These are phyloP conservation scores for Solanum lycopersicoides DNA, from an alignment of 257 asterid species.

Conservation along the genomic window DNA sequence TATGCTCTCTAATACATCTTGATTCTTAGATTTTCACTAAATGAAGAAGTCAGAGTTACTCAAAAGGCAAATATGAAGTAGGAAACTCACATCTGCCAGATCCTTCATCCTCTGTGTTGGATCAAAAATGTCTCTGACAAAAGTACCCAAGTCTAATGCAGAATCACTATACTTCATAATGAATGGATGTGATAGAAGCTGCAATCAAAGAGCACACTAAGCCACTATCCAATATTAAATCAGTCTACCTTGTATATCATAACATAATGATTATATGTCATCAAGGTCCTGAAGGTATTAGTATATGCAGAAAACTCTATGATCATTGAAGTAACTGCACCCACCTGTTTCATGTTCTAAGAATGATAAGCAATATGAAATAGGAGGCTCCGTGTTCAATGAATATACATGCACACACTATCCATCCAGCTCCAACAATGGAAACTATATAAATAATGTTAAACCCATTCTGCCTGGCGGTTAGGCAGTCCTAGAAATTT, in stretches of 20 bases:
- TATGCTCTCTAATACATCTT: neutral
- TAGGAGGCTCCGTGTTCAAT: neutral
- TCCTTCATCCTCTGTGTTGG: slow-evolving; percentile 89
- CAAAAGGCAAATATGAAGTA: neutral
- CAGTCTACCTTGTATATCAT: neutral
- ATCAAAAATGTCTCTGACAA: slow-evolving; percentile 75
- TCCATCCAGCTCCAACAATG: neutral
- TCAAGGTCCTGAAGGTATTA: neutral
- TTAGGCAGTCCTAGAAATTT: neutral
- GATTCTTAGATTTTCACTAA: neutral
- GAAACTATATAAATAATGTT: neutral
- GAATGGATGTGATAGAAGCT: slow-evolving; percentile 93
- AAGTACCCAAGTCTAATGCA: slow-evolving; percentile 64
- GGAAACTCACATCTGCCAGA: slow-evolving; percentile 80
- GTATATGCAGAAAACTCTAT: neutral
- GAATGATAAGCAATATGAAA: neutral
- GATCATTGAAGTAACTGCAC: neutral
- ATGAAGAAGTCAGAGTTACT: neutral
- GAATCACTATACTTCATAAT: slow-evolving; percentile 48
- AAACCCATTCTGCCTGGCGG: neutral
- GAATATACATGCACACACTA: neutral
- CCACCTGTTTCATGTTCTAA: neutral
- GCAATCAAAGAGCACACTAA: slow-evolving; percentile 9
- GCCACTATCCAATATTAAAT: neutral
- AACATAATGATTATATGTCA: neutral